Base-by-base conservation (phyloP, 345 rosid genomes). In the Euphorbia peplus region DNA sequence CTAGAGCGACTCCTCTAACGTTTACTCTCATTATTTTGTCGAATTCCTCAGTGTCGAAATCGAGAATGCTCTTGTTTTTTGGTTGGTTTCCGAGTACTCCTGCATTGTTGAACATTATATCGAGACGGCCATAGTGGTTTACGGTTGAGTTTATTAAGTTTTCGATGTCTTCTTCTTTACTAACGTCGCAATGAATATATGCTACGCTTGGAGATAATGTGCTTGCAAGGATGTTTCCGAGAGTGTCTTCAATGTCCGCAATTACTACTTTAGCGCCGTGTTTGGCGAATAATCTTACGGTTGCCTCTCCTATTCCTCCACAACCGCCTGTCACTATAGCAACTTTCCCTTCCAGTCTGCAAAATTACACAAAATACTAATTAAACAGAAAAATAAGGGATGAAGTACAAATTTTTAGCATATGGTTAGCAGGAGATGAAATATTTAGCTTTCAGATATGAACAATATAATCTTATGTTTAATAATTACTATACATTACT, bases 311-410 rank as follows among this genome's bases (percentile, higher is more conserved):
- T 11, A 93, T 93, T 12, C 98, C 98, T 15, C 83, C 80, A 0
- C 91, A 96, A 0, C 97, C 96, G 12, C 97, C 98, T 0, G 98
- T 93, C 19, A 90, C 78, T 14, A 93, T 78, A 0, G 91, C 90
- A 28, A 93, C 75, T 76, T 84, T 93, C 1, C 96, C 98, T 37
- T 89, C 96, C 85, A 93, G 63, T 74, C 98, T 93, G 63, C 29
- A 69, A 4, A 64, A 30, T 5, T n/a, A n/a, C n/a, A n/a, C n/a
- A n/a, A n/a, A n/a, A n/a, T n/a, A n/a, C n/a, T n/a, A n/a, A n/a
- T n/a, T n/a, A n/a, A n/a, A n/a, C n/a, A n/a, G n/a, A n/a, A n/a
- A n/a, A n/a, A n/a, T n/a, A n/a, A n/a, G n/a, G n/a, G n/a, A n/a
- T n/a, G n/a, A n/a, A n/a, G n/a, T n/a, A n/a, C n/a, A n/a, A n/a